A percentile compares a stretch with the other conserved stretches of the same genome.
Conservation (phyloP, 2,329 filamentous ascomycete species). For the Nemania sp. region DNA sequence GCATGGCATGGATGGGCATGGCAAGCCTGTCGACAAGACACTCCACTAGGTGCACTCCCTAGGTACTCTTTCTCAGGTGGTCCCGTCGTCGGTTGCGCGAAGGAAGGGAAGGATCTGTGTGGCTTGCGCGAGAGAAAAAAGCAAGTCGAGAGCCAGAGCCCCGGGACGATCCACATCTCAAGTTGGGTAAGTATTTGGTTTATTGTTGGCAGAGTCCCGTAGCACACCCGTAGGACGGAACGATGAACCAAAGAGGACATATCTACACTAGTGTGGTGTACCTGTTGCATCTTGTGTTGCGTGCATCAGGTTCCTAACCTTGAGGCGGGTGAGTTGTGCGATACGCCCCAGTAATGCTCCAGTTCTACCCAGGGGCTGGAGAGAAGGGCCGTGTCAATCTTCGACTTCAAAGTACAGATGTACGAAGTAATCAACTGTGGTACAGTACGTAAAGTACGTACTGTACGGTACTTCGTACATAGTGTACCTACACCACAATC, state of each 20-base stretch:
- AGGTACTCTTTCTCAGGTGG: too few relatives aligned
- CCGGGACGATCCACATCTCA: conserved; percentile 30
- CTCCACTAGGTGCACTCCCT: neutral
- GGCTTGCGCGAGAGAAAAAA: conserved; percentile 29
- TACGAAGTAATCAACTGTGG: conserved; percentile 9
- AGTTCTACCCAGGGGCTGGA: conserved; percentile 18
- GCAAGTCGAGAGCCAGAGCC: conserved; percentile 30
- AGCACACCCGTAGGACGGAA: conserved; percentile 34
- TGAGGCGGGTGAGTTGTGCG: conserved; percentile 32
- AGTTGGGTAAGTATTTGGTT: conserved; percentile 14
- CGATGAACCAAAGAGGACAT: conserved; percentile 28
- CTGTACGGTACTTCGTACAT: neutral
- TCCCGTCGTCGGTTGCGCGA: neutral
- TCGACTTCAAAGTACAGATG: too few relatives aligned
- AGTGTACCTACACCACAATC: conserved; percentile 10
- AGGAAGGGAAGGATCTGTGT: conserved; percentile 23
- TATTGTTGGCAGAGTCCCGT: conserved; percentile 37
- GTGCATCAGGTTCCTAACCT: conserved; percentile 39
- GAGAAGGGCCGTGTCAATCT: conserved; percentile 17
- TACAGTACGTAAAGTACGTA: neutral
- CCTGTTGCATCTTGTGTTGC: conserved; percentile 36
- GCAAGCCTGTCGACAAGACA: neutral
- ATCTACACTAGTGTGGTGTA: neutral
- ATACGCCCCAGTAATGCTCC: conserved; percentile 26
- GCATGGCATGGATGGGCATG: neutral